Evolutionary conservation across 202 grass and related monocot genomes (phyloP), one percentile per base, ranked within the genome.

Genomic region (Setaria viridis): DNA sequence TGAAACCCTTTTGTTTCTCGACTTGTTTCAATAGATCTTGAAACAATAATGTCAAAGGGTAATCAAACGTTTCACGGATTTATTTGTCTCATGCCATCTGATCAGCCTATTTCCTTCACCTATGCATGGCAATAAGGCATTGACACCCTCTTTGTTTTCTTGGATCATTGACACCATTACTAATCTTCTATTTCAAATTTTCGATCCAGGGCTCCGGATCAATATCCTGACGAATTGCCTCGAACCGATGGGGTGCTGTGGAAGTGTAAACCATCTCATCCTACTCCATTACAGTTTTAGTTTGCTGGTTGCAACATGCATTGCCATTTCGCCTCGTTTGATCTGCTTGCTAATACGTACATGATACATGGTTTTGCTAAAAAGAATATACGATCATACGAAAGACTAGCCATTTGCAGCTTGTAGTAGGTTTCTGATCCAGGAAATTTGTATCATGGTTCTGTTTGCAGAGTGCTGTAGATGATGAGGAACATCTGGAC

Each of bases 161-260:
- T 62, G 45, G 32, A 0, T 9, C 68, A 59, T 49, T 67, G 47
- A n/a, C 67, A 32, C 54, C 7, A n/a, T 12, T 19, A 74, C 73
- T 39, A 7, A 78, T 82, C 5, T 80, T 70, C 74, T 41, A 6
- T 77, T 48, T 43, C 2, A 20, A 63, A 41, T 6, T 6, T 41
- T 41, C 39, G 39, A 41, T 49, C 7, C 76, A 72, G 63, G 57
- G 46, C 20, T 70, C 46, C 14, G n/a, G 46, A 78, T 48, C 46
- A 12, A 48, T 25, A 81, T 85, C 54, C 9, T 34, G 80, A 76
- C 62, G 35, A 75, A 70, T 72, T 81, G 25, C 11, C 37, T 85
- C 17, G 10, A 80, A 64, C 73, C 74, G 43, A 90, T 93, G 91
- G 91, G 91, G 55, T 90, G 79, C 74, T 83, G 88, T 70, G 85